Percentiles rank a stretch among this genome's conserved stretches.
These are phyloP conservation scores for Phlyctochytrium bullatum DNA, from an alignment of 192 early-diverging fungal genomes.

Conservation along the genomic window DNA sequence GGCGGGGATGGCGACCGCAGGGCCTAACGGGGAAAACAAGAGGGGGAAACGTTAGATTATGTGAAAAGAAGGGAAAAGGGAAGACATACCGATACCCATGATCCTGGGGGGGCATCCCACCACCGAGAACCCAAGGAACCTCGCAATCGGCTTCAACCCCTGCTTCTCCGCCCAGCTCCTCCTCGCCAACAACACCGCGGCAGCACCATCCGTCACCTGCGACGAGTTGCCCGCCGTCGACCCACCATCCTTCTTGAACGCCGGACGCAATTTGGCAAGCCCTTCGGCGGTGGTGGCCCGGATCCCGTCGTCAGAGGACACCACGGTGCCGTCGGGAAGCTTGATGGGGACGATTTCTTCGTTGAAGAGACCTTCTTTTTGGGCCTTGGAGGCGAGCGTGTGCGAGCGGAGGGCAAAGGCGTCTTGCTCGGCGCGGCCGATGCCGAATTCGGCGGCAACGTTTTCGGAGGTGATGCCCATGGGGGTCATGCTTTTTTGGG, in stretches of 20 bases:
- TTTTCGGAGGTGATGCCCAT: slow-evolving; percentile 94
- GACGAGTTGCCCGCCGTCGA: slow-evolving; percentile 97
- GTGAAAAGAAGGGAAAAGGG: too few relatives aligned
- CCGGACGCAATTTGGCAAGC: slow-evolving; percentile 84
- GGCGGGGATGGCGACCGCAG: slow-evolving; percentile 89
- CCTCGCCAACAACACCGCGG: slow-evolving; percentile 91
- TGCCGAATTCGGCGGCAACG: slow-evolving; percentile 83
- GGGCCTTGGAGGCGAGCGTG: slow-evolving; percentile 77
- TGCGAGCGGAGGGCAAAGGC: slow-evolving; percentile 84
- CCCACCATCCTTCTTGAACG: slow-evolving; percentile 80
- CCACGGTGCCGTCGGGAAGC: slow-evolving; percentile 80
- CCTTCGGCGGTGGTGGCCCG: slow-evolving; percentile 77
- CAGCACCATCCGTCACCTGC: slow-evolving; percentile 97
- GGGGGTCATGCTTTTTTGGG: slow-evolving; percentile 41
- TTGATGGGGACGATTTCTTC: slow-evolving; percentile 87
- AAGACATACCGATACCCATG: slow-evolving; percentile 84
- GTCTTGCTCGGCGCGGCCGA: slow-evolving; percentile 89
- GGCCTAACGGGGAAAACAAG: slow-evolving; percentile 38
- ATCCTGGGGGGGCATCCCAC: slow-evolving; percentile 90
- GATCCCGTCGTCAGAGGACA: slow-evolving; percentile 90
- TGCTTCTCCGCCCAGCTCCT: slow-evolving; percentile 86
- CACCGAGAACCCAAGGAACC: slow-evolving; percentile 80
- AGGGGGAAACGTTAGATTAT: background rate
- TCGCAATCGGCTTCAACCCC: slow-evolving; percentile 79
- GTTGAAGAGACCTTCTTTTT: slow-evolving; percentile 86